These are phyloP conservation scores for Barnettozyma hawaiiensis DNA, from an alignment of 1,139 yeast species.

Conservation along the genomic window DNA sequence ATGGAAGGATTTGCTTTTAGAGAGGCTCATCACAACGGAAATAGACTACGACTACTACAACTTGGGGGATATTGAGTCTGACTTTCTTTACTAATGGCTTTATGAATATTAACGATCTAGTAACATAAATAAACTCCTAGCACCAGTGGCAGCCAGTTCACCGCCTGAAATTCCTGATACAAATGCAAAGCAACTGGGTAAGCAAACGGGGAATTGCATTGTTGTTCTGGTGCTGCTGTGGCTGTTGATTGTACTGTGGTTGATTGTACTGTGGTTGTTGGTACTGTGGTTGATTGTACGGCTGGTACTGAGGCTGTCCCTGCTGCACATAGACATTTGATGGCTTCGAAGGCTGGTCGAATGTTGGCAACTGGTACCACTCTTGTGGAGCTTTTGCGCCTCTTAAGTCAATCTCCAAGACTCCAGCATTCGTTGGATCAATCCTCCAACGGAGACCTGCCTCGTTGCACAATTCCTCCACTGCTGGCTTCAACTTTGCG, in stretches of 20 bases:
- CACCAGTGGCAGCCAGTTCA: not conserved
- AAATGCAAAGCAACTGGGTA: constrained; percentile 25
- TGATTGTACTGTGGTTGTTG: constrained; percentile 31
- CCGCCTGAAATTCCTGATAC: constrained; percentile 24
- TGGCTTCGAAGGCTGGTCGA: constrained; percentile 18
- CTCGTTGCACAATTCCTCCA: constrained; percentile 68
- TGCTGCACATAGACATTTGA: constrained; percentile 18
- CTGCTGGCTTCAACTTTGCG: constrained; percentile 87
- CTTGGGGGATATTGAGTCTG: constrained; percentile 12
- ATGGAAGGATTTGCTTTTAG: constrained; percentile 5
- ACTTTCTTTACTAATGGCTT: constrained; percentile 4
- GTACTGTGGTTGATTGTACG: constrained; percentile 32
- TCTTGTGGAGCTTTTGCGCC: constrained; percentile 44
- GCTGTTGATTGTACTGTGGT: constrained; percentile 28
- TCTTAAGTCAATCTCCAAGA: constrained; percentile 60
- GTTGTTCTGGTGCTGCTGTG: constrained; percentile 30
- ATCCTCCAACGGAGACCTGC: constrained; percentile 54
- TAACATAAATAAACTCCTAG: not conserved
- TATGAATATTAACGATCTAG: not conserved
- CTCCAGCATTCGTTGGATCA: constrained; percentile 75
- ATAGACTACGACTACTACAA: constrained; percentile 21
- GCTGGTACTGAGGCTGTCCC: constrained; percentile 31
- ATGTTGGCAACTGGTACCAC: constrained; percentile 39
- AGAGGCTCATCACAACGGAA: constrained; percentile 12
- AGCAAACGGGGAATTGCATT: constrained; percentile 15